Conservation (phyloP, 73 alveolate genomes). For the Paraurostyla sp. region DNA sequence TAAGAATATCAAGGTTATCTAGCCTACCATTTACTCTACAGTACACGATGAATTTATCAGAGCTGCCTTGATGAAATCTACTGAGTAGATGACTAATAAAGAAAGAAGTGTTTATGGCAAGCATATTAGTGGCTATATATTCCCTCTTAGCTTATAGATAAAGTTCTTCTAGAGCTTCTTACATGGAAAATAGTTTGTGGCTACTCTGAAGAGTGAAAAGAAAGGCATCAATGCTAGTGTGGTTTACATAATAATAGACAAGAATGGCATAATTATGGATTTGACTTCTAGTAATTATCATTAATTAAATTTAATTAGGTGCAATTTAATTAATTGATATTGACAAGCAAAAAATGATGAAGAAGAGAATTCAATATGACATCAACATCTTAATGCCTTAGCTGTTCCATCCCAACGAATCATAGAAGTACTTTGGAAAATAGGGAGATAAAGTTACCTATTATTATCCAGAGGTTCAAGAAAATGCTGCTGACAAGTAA, state of each 20-base stretch:
- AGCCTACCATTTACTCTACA: slow-evolving; percentile 45
- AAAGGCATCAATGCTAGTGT: slow-evolving; percentile 50
- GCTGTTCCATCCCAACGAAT: neutral
- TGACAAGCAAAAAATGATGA: slow-evolving; percentile 32
- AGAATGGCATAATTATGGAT: slow-evolving; percentile 21
- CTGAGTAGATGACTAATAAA: slow-evolving; percentile 51
- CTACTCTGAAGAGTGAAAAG: slow-evolving; percentile 56
- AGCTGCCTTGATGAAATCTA: slow-evolving; percentile 30
- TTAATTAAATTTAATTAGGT: slow-evolving; percentile 12
- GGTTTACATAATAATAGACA: slow-evolving; percentile 37
- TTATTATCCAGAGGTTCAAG: slow-evolving; percentile 55
- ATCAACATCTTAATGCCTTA: neutral
- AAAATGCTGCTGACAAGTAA: neutral
- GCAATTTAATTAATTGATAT: slow-evolving; percentile 35
- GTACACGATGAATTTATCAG: slow-evolving; percentile 54
- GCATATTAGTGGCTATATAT: slow-evolving; percentile 58
- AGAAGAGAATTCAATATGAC: slow-evolving; percentile 32
- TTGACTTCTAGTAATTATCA: slow-evolving; percentile 45
- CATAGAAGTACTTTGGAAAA: neutral
- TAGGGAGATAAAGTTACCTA: slow-evolving; percentile 48
- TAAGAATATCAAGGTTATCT: slow-evolving; percentile 46
- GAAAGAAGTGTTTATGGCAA: slow-evolving; percentile 66
- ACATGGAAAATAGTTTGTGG: slow-evolving; percentile 60
- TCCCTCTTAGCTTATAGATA: slow-evolving; percentile 59
- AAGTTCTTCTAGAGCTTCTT: slow-evolving; percentile 35